Evolutionary conservation across 345 rosid species (phyloP), one percentile per base, ranked within the genome.

Genomic region (Melaleuca quinquenervia): DNA sequence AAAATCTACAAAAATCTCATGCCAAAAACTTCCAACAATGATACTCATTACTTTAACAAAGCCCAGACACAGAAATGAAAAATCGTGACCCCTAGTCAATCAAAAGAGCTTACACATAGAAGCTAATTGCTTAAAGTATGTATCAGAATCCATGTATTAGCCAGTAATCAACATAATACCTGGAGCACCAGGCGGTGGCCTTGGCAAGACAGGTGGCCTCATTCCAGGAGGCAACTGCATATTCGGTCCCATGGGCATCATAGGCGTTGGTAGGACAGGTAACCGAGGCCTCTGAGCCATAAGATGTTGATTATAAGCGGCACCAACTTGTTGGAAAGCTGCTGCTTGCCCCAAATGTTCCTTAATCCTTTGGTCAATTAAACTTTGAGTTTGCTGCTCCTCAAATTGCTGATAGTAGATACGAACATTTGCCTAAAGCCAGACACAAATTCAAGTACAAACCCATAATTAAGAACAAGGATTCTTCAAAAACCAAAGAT

Each of bases 351-450:
- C 99, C 82, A 97, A 95, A 91, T 95, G 99, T 86, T 96, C 99
- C 90, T 96, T 97, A 82, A 97, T 94, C 89, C 98, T 94, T 91
- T 97, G 99, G 91, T 97, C 99, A 85, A 97, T 94, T 88, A 97
- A 87, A 89, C 95, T 97, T 87, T 97, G 99, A 14, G 98, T 97
- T 87, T 97, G 99, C 87, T 97, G 98, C 88, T 96, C 99, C 94
- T 96, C 98, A 48, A 97, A 97, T 87, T 97, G 99, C 88, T 94
- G 99, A 90, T 97, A 97, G 91, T 97, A 97, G 51, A 88, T 52
- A 76, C 98, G 94, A 86, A 96, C 99, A 91, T 97, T 97, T 82
- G 99, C 97, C 99, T 97, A 88, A 84, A 88, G 87, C 74, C 50
- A 88, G 58, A 21, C 82, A 44, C 84, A 64, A 24, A 78, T 13